phyloP scores from a whole-genome alignment of 2,329 filamentous ascomycete species.

The Fusarium verrucosum region DNA sequence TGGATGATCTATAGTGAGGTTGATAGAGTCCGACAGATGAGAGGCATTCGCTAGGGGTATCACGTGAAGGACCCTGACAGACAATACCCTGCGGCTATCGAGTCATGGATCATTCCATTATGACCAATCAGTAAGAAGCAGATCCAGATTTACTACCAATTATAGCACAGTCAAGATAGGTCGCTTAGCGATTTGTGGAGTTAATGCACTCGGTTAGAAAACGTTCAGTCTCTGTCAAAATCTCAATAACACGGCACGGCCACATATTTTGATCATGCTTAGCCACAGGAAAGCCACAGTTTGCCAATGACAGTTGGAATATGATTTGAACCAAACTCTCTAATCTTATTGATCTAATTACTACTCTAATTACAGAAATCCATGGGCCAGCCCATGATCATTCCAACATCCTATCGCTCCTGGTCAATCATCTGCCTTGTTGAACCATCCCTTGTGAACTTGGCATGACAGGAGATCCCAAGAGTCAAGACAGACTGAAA shows the following conservation, averaged over 20 bases:
- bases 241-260: too few species aligned
- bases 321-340: not conserved
- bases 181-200: not conserved
- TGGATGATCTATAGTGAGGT: not conserved
- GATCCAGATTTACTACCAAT: not conserved
- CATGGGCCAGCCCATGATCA: slow-evolving; percentile 3
- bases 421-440: not conserved
- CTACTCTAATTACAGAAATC: not conserved
- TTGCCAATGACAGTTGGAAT: too few species aligned
- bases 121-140: not conserved
- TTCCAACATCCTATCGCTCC: not conserved
- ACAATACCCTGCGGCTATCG: not conserved
- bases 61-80: slow-evolving; percentile 16
- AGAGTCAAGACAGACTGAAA: too few species aligned
- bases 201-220: not conserved
- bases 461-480: not conserved
- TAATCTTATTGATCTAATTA: not conserved
- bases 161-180: not conserved
- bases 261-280: not conserved
- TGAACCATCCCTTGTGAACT: not conserved
- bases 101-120: too few species aligned
- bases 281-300: not conserved
- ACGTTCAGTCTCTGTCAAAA: not conserved
- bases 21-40: not conserved
- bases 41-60: slow-evolving; percentile 2